Percentiles rank a stretch among this genome's conserved stretches.
These are phyloP conservation scores for Exophiala bonariae DNA, from an alignment of 2,329 filamentous ascomycete species.

Conservation along the genomic window DNA sequence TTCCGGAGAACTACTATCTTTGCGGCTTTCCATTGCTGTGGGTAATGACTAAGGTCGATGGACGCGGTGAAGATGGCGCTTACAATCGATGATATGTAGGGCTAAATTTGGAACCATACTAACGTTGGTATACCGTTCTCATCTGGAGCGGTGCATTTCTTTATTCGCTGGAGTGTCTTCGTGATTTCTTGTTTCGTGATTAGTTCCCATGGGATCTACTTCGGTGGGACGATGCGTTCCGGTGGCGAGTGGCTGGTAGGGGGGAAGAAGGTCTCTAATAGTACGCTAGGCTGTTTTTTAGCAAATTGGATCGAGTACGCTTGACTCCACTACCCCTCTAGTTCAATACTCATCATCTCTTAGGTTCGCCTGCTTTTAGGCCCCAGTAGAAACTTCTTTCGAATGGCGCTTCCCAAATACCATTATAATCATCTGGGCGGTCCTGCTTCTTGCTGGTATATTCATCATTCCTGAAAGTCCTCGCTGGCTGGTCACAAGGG, in stretches of 20 bases:
- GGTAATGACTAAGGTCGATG: slow-evolving; percentile 24
- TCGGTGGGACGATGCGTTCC: slow-evolving; percentile 3
- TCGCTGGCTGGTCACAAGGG: slow-evolving; percentile 13
- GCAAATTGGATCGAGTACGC: slow-evolving; percentile 45
- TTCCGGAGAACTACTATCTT: slow-evolving; percentile 23
- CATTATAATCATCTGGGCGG: slow-evolving; percentile 2
- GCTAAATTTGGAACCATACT: slow-evolving; percentile 21
- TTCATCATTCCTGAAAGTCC: slow-evolving; percentile 16
- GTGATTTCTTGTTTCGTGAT: slow-evolving; percentile 24
- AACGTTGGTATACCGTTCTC: slow-evolving; percentile 24
- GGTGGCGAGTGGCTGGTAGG: slow-evolving; percentile 10
- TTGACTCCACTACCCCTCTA: no score
- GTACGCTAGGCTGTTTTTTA: slow-evolving; percentile 36
- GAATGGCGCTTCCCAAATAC: slow-evolving; percentile 13
- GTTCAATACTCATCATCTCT: background rate
- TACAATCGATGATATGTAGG: slow-evolving; percentile 6
- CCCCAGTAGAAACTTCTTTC: slow-evolving; percentile 6
- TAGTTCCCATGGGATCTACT: slow-evolving; percentile 21
- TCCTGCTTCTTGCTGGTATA: slow-evolving; percentile 7
- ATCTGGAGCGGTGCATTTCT: slow-evolving; percentile 22
- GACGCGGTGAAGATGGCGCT: slow-evolving; percentile 18
- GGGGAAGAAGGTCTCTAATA: slow-evolving; percentile 26
- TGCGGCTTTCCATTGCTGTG: slow-evolving; percentile 19
- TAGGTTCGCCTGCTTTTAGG: slow-evolving; percentile 10
- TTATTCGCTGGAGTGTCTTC: slow-evolving; percentile 15